Conservation (phyloP, 106 monocot species). For the Allium sativum region DNA sequence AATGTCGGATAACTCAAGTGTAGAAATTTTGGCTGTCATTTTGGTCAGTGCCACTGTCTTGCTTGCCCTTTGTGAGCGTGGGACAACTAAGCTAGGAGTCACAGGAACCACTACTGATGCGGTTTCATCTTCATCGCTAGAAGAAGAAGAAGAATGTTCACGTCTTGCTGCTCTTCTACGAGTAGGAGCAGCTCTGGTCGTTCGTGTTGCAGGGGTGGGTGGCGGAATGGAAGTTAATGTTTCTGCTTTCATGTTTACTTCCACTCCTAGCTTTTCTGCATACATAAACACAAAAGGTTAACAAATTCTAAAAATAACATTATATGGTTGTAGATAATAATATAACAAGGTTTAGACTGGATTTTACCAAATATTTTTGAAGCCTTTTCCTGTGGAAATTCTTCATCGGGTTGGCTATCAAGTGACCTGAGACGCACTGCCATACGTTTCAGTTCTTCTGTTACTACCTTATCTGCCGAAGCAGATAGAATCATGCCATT, state of each 20-base stretch:
- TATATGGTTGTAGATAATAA: background rate
- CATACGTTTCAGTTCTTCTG: constrained; percentile 57
- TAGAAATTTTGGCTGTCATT: constrained; percentile 24
- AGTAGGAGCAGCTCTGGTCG: constrained; percentile 31
- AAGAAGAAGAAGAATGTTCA: constrained; percentile 10
- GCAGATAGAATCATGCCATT: constrained; percentile 29
- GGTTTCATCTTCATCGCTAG: constrained; percentile 11
- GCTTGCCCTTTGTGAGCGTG: constrained; percentile 72
- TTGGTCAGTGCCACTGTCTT: constrained; percentile 75
- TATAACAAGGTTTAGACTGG: background rate
- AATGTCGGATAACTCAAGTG: constrained; percentile 14
- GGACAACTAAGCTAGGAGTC: constrained; percentile 22
- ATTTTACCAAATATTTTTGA: constrained; percentile 31
- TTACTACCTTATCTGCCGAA: constrained; percentile 45
- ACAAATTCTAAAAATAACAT: background rate
- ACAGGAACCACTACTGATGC: constrained; percentile 7
- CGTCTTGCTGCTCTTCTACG: constrained; percentile 34
- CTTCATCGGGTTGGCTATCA: constrained; percentile 50
- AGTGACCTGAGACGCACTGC: constrained; percentile 45
- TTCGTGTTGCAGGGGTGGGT: constrained; percentile 43
- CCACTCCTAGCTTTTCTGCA: constrained; percentile 50
- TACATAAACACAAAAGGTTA: background rate
- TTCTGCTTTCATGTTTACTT: constrained; percentile 24
- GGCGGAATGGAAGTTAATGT: constrained; percentile 15
- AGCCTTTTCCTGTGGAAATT: constrained; percentile 37